Base-by-base conservation (phyloP, 2,329 filamentous ascomycete species). In the Ceratocystis cubensis region DNA sequence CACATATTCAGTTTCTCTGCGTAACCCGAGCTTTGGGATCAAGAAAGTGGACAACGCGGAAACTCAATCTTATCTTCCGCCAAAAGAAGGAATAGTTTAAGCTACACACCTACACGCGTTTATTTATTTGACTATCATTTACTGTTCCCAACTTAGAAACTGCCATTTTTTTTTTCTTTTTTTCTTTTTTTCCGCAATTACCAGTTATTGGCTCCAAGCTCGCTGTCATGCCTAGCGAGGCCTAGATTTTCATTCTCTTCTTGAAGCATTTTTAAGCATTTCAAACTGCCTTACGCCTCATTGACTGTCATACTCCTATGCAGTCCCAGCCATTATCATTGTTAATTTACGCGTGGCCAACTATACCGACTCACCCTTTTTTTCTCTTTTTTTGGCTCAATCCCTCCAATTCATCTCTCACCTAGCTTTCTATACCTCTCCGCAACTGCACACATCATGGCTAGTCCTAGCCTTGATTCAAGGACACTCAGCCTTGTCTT, bases 401-500 rank as follows among this genome's bases (percentile, higher is more conserved):
- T 66, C 25, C 37, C 17, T 25, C 62, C 28, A n/a, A 44, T 62
- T 66, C 5, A 63, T 63, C 61, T 63, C 44, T n/a, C 37, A 22
- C 48, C 44, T 37, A 2, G 10, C 15, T 30, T n/a, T 33, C 44
- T 48, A 25, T 57, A 20, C 15, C 59, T 61, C 41, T 33, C 45
- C 22, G 10, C 25, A n/a, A 33, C 62, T 28, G n/a, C 17, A 6
- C 15, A 53, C 50, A 72, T 56, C 69, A 81, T 81, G 79, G 71
- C 77, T 65, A 70, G 73, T 65, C 79, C 85, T 65, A 71, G 73
- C 65, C 79, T 85, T 53, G 81, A 84, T 71, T 74, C 73, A 67
- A 74, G 82, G 72, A 79, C 75, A 71, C 75, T 85, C 65, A 75
- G 75, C 68, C 74, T 76, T 66, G 78, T 84, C 70, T 85, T 86